phyloP scores from a whole-genome alignment of 2,329 filamentous ascomycete genomes.

The Bipolaris zeicola region DNA sequence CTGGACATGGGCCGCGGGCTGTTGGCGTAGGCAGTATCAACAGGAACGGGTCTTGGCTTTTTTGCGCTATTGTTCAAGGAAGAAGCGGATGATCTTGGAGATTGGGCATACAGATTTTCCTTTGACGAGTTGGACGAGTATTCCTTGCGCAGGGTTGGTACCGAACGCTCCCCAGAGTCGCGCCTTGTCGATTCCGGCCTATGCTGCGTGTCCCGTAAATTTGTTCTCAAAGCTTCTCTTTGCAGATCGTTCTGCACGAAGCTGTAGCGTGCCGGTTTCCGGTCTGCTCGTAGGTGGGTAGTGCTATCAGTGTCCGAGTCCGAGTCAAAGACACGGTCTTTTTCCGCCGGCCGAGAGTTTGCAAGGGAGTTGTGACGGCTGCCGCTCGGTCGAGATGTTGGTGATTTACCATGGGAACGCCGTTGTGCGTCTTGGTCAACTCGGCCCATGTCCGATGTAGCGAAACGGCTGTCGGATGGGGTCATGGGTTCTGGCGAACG shows the following conservation, averaged over 20 bases:
- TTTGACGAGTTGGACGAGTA: constrained; percentile 37
- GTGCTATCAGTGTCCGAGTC: constrained; percentile 38
- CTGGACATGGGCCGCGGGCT: constrained; percentile 28
- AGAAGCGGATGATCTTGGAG: constrained; percentile 41
- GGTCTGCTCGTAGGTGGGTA: constrained; percentile 35
- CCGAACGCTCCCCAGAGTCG: constrained; percentile 22
- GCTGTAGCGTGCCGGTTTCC: constrained; percentile 47
- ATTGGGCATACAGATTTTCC: constrained; percentile 31
- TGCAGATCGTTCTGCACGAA: constrained; percentile 47
- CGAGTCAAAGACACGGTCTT: constrained; percentile 40
- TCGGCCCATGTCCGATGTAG: constrained; percentile 31
- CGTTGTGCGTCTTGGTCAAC: constrained; percentile 17
- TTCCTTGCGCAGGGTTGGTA: constrained; percentile 21
- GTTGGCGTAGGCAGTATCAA: constrained; percentile 24
- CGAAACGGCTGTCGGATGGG: constrained; percentile 41
- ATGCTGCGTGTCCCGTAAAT: constrained; percentile 28
- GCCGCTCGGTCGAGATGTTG: constrained; percentile 36
- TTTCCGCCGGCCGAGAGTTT: constrained; percentile 23
- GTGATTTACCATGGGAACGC: constrained; percentile 34
- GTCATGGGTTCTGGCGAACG: constrained; percentile 57
- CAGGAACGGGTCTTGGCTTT: constrained; percentile 24
- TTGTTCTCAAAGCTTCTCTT: constrained; percentile 41
- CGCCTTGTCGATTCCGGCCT: constrained; percentile 23
- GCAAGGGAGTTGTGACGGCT: constrained; percentile 31
- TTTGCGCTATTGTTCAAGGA: constrained; percentile 31